Evolutionary conservation across 2,329 filamentous ascomycete species (phyloP).

Genomic region (Albifimbria verrucaria): DNA sequence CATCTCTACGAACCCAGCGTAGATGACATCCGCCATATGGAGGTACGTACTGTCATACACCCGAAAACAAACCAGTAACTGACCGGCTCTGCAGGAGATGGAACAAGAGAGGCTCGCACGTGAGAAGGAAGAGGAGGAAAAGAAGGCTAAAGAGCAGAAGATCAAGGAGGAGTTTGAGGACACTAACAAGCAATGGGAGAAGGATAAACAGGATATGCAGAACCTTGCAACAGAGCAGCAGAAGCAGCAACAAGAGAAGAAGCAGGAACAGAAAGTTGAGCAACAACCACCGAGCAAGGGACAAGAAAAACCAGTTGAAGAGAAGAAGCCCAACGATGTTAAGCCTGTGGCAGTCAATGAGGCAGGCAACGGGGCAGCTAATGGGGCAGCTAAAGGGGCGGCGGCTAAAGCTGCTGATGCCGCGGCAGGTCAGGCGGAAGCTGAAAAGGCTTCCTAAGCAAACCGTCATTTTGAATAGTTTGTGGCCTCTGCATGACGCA

Average conservation of each 20-base stretch:
- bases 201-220: constrained; percentile 79
- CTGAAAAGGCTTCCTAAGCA: too few species aligned
- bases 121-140: constrained; percentile 65
- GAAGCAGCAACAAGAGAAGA: constrained; percentile 37
- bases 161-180: constrained; percentile 80
- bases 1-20: constrained; percentile 99
- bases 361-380: constrained; percentile 10
- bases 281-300: constrained; percentile 30
- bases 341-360: too few species aligned
- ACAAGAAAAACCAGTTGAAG: neutral
- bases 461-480: too few species aligned
- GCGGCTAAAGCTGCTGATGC: constrained; percentile 7
- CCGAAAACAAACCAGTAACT: neutral
- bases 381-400: constrained; percentile 4
- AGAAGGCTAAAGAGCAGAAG: constrained; percentile 69
- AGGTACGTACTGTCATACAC: constrained; percentile 43
- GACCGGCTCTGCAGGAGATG: constrained; percentile 66
- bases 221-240: constrained; percentile 40
- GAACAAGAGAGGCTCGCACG: constrained; percentile 77
- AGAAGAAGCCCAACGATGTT: too few species aligned
- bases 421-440: neutral
- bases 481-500: too few species aligned
- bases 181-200: constrained; percentile 77
- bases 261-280: constrained; percentile 17
- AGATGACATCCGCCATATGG: constrained; percentile 96